These are phyloP conservation scores for Hamamelis virginiana DNA, from an alignment of 164 flowering plant species.

Conservation along the genomic window DNA sequence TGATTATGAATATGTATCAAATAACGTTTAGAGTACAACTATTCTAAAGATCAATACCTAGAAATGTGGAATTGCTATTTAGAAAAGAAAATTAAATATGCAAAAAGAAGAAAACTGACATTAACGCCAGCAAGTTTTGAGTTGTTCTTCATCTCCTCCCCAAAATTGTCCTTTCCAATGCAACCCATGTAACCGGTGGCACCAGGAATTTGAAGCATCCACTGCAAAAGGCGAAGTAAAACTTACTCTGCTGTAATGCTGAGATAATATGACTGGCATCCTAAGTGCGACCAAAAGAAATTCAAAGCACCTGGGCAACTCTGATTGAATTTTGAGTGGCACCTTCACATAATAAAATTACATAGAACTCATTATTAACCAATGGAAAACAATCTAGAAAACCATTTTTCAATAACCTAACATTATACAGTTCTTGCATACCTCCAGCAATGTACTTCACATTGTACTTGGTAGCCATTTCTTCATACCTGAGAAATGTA, in stretches of 20 bases:
- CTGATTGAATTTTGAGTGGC: conserved; percentile 95
- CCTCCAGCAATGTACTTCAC: conserved; percentile 92
- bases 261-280: too few species aligned
- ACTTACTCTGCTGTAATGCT: background rate
- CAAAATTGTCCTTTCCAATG: conserved; percentile 95
- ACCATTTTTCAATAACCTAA: background rate
- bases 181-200: conserved; percentile 91
- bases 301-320: conserved; percentile 71
- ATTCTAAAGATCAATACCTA: background rate
- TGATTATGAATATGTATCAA: conserved; percentile 19
- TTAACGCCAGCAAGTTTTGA: conserved; percentile 77
- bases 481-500: conserved; percentile 56
- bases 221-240: conserved; percentile 41
- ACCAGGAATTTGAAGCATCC: conserved; percentile 97
- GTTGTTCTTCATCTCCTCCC: conserved; percentile 88
- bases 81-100: background rate
- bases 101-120: conserved; percentile 37
- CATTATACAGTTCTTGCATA: conserved; percentile 17
- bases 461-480: conserved; percentile 46
- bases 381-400: background rate
- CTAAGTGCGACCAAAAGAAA: background rate
- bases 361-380: conserved; percentile 5
- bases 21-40: background rate
- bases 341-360: conserved; percentile 42
- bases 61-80: background rate